Conservation (phyloP, 2,329 filamentous ascomycete species). For the Tolypocladium cylindrosporum region DNA sequence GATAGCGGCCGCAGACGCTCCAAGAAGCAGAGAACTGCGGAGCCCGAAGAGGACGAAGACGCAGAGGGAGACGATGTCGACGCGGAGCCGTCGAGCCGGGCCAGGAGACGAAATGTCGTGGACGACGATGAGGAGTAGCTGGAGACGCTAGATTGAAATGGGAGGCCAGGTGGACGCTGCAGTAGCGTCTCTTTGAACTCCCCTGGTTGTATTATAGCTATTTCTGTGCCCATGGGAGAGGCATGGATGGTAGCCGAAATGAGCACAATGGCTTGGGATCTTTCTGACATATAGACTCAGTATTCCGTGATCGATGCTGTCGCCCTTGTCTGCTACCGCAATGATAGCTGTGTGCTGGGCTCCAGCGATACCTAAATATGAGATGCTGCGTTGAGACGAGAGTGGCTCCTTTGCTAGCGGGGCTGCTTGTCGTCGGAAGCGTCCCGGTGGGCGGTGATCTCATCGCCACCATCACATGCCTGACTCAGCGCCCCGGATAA, state of each 20-base stretch:
- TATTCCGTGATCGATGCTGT: too few relatives aligned
- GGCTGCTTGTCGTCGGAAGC: neutral
- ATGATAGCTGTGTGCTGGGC: too few relatives aligned
- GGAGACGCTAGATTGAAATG: conserved; percentile 1
- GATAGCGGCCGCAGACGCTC: conserved; percentile 33
- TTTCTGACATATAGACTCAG: too few relatives aligned
- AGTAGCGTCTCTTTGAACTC: neutral
- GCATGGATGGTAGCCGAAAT: too few relatives aligned
- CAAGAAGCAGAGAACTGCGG: conserved; percentile 42
- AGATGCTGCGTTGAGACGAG: too few relatives aligned
- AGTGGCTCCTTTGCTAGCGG: neutral
- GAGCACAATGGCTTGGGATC: too few relatives aligned
- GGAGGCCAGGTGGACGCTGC: neutral
- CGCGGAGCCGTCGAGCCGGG: conserved; percentile 27
- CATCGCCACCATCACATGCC: conserved; percentile 20
- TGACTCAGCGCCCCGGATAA: conserved; percentile 1
- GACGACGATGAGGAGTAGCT: conserved; percentile 49
- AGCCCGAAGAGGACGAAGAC: conserved; percentile 38
- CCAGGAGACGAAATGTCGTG: conserved; percentile 45
- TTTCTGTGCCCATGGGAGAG: too few relatives aligned
- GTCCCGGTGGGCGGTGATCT: conserved; percentile 12
- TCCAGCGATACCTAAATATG: too few relatives aligned
- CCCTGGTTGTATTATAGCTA: too few relatives aligned
- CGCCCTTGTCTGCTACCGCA: too few relatives aligned
- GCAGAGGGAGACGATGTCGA: conserved; percentile 45